These are phyloP conservation scores for Malus hybrid DNA, from an alignment of 331 rosid genomes.

Conservation along the genomic window DNA sequence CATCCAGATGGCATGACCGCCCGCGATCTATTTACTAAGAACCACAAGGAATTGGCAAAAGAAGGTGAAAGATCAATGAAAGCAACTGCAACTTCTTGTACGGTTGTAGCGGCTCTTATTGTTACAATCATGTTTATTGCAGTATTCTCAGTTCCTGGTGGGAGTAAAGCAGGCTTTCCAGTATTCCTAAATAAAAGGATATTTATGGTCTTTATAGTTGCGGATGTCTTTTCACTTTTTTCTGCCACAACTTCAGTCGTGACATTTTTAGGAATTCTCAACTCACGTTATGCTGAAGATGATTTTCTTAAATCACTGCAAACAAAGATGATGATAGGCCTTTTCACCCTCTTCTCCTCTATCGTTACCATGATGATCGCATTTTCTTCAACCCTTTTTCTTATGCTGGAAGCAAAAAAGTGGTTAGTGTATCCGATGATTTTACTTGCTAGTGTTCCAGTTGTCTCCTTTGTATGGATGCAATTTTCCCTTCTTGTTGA, in stretches of 20 bases:
- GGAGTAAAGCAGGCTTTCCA: not conserved
- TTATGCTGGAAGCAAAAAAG: not conserved
- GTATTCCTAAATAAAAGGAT: not conserved
- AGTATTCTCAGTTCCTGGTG: slow-evolving; percentile 3
- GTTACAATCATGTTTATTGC: slow-evolving; percentile 10
- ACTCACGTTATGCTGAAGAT: no score
- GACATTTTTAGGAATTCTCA: slow-evolving; percentile 6
- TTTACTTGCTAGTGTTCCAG: not conserved
- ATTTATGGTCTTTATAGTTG: not conserved
- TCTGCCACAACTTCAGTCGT: not conserved
- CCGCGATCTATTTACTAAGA: not conserved
- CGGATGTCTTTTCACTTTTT: not conserved
- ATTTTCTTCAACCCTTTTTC: not conserved
- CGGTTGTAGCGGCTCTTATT: not conserved
- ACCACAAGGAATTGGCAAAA: not conserved
- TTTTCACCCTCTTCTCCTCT: not conserved
- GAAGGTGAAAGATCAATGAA: slow-evolving; percentile 16
- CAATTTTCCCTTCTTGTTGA: no score
- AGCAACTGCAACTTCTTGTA: not conserved
- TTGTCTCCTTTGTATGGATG: not conserved
- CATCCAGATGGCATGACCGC: not conserved
- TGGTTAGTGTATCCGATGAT: not conserved
- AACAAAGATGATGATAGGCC: no score
- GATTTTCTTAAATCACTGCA: no score
- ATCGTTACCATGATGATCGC: not conserved